Conservation (phyloP, 257 asterid species). For the Rehmannia glutinosa region DNA sequence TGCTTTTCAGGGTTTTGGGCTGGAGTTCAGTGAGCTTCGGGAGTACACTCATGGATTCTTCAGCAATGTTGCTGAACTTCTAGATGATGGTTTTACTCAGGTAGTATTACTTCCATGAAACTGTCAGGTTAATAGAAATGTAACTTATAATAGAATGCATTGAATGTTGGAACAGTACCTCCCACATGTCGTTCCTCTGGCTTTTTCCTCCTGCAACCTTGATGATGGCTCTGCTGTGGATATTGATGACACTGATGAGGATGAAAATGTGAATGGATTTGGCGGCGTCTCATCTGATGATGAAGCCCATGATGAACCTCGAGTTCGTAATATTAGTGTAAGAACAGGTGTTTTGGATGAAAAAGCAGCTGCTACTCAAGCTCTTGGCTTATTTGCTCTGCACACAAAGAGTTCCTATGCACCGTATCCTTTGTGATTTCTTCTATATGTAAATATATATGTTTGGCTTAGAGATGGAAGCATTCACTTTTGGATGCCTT, state of each 20-base stretch:
- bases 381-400: conserved; percentile 91
- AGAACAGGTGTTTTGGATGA: conserved; percentile 99
- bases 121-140: not conserved
- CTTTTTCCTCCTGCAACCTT: conserved; percentile 90
- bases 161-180: conserved; percentile 68
- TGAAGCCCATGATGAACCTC: conserved; percentile 91
- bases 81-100: conserved; percentile 89
- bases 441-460: not conserved
- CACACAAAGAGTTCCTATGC: conserved; percentile 81
- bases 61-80: conserved; percentile 86
- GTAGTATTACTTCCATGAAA: conserved; percentile 35
- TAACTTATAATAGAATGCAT: conserved; percentile 19
- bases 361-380: conserved; percentile 99
- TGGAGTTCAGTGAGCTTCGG: conserved; percentile 96
- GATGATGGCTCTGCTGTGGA: conserved; percentile 99
- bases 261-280: conserved; percentile 70
- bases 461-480: not conserved
- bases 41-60: conserved; percentile 99
- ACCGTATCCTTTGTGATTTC: conserved; percentile 70
- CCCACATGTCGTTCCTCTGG: conserved; percentile 87
- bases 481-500: conserved; percentile 39
- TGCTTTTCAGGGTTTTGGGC: conserved; percentile 70
- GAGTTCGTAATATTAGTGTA: conserved; percentile 94
- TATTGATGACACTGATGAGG: conserved; percentile 85
- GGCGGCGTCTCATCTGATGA: conserved; percentile 98